Base-by-base conservation (phyloP, 2,329 filamentous ascomycete genomes). In the Trichoderma hamatum region DNA sequence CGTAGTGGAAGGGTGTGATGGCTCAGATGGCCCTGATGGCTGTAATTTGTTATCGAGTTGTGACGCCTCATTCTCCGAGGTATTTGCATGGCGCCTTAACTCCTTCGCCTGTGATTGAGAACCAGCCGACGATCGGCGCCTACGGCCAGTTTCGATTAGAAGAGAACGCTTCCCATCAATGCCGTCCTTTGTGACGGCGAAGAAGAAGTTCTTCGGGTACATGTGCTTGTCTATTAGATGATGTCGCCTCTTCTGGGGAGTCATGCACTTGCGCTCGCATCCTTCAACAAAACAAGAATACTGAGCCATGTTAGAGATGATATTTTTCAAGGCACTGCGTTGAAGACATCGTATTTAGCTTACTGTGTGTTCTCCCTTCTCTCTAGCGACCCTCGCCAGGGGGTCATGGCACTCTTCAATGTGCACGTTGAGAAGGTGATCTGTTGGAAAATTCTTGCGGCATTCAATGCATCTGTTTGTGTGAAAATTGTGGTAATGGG, bases 221-320 rank as follows among this genome's bases (percentile, higher is more conserved):
- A 90, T 86, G 80, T 99, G 96, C 81, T 97, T 97, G 83, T 97
- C 94, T 73, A 97, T 93, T 72, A 97, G 84, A 82, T 99, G 95
- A 78, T 93, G 88, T 39, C 92, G 87, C 55, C 96, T 88, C 80
- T 97, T 98, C 75, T 92, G 89, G 34, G 91, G 89, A 4, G 92
- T 94, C 67, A 88, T 89, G 81, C 94, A 97, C 77, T 93, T 90
- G 72, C 92, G 88, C 70, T 96, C 92, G 79, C 96, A 99, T 60
- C 86, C 90, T 76, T 97, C 92, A 7, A 97, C 89, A 75, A 98
- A 96, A 81, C 96, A 99, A 5, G 88, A 89, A 80, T 91, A 97
- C 89, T 96, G 70, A 16, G 3, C 55, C 63, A 28, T 63, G 70
- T 75, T 63, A 75, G 73, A 49, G 52, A n/a, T 55, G 51, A 55